Conservation (phyloP, 129 eudicot genomes). For the Mikania micrantha region DNA sequence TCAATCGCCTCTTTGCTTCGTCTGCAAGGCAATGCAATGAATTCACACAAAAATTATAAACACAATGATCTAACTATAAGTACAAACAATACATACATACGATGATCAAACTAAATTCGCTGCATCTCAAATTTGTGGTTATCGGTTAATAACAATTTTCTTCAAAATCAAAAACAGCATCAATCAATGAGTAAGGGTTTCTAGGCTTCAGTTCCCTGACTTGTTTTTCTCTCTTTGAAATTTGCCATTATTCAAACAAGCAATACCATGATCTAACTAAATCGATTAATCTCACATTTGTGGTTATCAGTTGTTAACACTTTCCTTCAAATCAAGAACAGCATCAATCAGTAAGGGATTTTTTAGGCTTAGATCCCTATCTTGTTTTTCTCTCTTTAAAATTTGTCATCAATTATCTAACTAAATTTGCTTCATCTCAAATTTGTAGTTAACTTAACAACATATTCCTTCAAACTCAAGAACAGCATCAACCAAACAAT, state of each 20-base stretch:
- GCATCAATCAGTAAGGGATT: neutral
- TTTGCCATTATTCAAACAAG: neutral
- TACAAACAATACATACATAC: too few relatives aligned
- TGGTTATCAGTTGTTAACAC: neutral
- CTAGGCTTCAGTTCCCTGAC: neutral
- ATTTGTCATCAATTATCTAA: neutral
- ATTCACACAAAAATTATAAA: neutral
- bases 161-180: neutral
- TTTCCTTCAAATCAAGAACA: neutral
- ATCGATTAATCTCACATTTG: neutral
- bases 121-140: neutral
- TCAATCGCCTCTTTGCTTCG: conserved; percentile 77
- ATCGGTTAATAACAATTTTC: neutral
- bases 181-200: conserved; percentile 3
- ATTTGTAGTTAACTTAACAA: neutral
- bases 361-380: neutral
- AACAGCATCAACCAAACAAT: neutral
- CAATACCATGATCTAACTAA: too few relatives aligned
- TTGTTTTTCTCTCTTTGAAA: neutral
- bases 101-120: neutral
- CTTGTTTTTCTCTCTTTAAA: neutral
- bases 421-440: too few relatives aligned
- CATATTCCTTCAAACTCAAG: neutral
- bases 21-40: conserved; percentile 32
- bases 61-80: neutral